phyloP scores from a whole-genome alignment of 768 basidiomycete species.

The Podaxis carcinomalis region DNA sequence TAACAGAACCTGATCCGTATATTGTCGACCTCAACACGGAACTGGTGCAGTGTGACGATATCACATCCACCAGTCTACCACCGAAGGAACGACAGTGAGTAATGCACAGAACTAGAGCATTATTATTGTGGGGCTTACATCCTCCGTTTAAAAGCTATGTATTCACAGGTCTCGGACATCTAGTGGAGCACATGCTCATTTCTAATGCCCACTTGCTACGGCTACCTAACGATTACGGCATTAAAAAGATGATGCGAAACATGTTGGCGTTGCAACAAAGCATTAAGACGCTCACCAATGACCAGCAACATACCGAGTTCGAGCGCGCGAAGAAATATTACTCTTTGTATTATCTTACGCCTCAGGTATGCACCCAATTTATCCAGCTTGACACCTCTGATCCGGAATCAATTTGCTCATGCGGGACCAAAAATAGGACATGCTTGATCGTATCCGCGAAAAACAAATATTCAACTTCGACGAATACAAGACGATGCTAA shows the following conservation, averaged over 20 bases:
- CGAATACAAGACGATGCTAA: slow-evolving; percentile 89
- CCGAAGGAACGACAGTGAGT: slow-evolving; percentile 65
- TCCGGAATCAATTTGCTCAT: background rate
- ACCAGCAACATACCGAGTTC: slow-evolving; percentile 61
- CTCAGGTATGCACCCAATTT: slow-evolving; percentile 52
- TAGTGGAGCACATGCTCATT: slow-evolving; percentile 84
- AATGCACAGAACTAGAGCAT: background rate
- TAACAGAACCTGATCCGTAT: slow-evolving; percentile 88
- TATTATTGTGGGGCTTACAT: background rate
- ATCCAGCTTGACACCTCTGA: background rate
- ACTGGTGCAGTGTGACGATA: slow-evolving; percentile 71
- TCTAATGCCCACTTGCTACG: slow-evolving; percentile 68
- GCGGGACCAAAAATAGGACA: slow-evolving; percentile 41
- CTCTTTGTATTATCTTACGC: slow-evolving; percentile 66
- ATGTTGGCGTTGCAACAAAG: slow-evolving; percentile 91
- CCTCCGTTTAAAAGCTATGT: slow-evolving; percentile 64
- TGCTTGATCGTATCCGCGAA: slow-evolving; percentile 68
- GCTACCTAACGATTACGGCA: slow-evolving; percentile 66
- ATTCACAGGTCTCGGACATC: slow-evolving; percentile 78
- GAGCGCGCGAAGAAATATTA: slow-evolving; percentile 79
- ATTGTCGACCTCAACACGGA: slow-evolving; percentile 83
- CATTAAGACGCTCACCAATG: slow-evolving; percentile 69
- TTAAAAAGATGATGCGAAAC: slow-evolving; percentile 85
- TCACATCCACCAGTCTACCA: slow-evolving; percentile 57
- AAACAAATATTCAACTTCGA: slow-evolving; percentile 77